Base-by-base conservation (phyloP, 805 yeast species). In the Myxozyma geophila region DNA sequence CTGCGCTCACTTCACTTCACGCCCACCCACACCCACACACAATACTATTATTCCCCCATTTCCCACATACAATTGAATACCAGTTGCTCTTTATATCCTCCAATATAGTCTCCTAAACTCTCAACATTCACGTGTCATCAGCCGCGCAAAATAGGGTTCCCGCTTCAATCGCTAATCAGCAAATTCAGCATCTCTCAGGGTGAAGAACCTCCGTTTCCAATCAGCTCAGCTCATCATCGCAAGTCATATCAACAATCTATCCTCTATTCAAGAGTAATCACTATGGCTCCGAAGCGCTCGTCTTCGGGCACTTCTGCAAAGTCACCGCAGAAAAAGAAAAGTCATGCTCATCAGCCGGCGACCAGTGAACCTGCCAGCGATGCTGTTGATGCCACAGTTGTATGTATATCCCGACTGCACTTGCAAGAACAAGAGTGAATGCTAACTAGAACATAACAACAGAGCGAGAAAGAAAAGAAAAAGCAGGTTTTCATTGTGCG, bases 401-500 rank as follows among this genome's bases (percentile, higher is more conserved):
- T 53, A 52, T 13, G 51, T 19, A 15, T 36, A 23, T 28, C 17
- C 17, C 13, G n/a, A 12, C 33, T 19, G 10, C 39, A 7, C 44
- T 17, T 13, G n/a, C n/a, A 9, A 3, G 21, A 3, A 10, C 17
- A 13, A 15, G 8, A 7, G 43, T 15, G 21, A 9, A 7, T 44
- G 12, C 21, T 44, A 8, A 36, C 9, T 17, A 15, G 19, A 50
- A 15, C 8, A 13, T 4, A 8, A 12, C 10, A 7, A 33, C 51
- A 67, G 70, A 78, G 78, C 67, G 87, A 84, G 67, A 74, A 72
- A 47, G 89, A 85, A 68, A 84, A 83, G 78, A 90, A 90, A 78
- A 87, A 87, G 70, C 92, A 87, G 77, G 88, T 92, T 49, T 92
- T 95, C 72, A 74, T 92, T 53, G 90, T 92, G 33, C 85, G 99